Evolutionary conservation across 129 eudicot species (phyloP).

Genomic region (Smallanthus sonchifolius): DNA sequence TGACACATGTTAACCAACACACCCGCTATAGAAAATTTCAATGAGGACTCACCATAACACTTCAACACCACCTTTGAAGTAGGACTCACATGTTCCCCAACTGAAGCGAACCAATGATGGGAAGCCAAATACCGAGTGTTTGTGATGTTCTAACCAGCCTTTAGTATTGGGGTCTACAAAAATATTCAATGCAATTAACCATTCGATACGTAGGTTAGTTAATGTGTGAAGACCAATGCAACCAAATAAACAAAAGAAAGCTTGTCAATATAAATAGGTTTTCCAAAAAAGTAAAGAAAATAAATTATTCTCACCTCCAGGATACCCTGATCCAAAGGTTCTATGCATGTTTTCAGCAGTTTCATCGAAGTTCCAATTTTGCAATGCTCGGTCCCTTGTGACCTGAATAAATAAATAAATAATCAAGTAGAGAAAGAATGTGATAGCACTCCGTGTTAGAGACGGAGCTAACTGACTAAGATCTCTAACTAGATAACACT

Average conservation of each 20-base stretch:
- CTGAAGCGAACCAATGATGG: slow-evolving; percentile 95
- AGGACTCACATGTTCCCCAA: slow-evolving; percentile 92
- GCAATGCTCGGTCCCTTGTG: slow-evolving; percentile 84
- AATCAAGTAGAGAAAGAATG: background rate
- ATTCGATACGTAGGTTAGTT: background rate
- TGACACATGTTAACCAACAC: background rate
- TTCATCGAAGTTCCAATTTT: slow-evolving; percentile 80
- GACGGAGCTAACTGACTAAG: background rate
- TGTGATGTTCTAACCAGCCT: slow-evolving; percentile 87
- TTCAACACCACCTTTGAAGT: slow-evolving; percentile 62
- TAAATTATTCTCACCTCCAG: slow-evolving; percentile 57
- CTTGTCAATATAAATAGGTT: background rate
- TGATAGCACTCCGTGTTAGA: background rate
- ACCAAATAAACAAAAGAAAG: background rate
- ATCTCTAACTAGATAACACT: background rate
- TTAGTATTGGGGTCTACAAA: slow-evolving; percentile 80
- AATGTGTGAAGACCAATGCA: background rate
- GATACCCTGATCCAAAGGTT: slow-evolving; percentile 92
- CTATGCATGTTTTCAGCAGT: slow-evolving; percentile 75
- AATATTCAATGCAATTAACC: background rate
- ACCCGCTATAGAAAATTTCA: background rate
- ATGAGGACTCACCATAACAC: slow-evolving; percentile 66
- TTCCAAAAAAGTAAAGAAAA: background rate
- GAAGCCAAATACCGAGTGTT: slow-evolving; percentile 83
- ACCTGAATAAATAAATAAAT: slow-evolving; percentile 41